Base-by-base conservation (phyloP, 176 grass and related monocot genomes). In the Hordeum vulgare region DNA sequence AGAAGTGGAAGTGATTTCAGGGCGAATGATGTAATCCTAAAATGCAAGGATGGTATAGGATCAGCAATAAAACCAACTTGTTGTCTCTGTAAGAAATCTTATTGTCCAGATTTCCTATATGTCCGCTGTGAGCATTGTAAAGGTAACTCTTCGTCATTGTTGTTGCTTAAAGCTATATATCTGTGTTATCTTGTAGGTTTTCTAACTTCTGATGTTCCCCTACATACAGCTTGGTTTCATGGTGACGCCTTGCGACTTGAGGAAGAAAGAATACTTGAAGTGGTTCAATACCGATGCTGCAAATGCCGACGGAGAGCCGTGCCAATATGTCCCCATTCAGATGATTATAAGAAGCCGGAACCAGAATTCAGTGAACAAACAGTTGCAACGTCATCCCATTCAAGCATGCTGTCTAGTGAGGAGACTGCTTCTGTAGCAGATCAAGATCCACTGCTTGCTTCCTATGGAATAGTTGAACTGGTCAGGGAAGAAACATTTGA, bases 161-260 rank as follows among this genome's bases (percentile, higher is more conserved):
- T 74, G 51, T 70, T 72, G 39, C 63, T 72, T 68, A 60, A 47
- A 89, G 13, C 44, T 66, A 37, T 61, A 63, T 77, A 49, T 75
- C 58, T 53, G 54, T 88, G 51, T 81, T 57, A 84, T 76, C 71
- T 76, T 76, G 64, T 41, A 76, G 71, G 33, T 35, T 65, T 71
- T 73, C 61, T 49, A 44, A 70, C 71, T 53, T 72, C 7, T 78
- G n/a, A 51, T 75, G 42, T 87, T 51, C 27, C 23, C 63, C 64
- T 72, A 53, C 20, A 40, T 81, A 71, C 91, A 99, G 96, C 84
- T 88, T 99, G 96, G 96, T 90, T 91, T 83, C 96, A 99, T 92
- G 93, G 83, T 57, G 96, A 96, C 79, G 91, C 96, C 53, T 82
- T 99, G 87, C 74, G 89, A 44, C 87, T 99, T 31, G 76, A 99